Evolutionary conservation across 1,284 basidiomycete genomes (phyloP).

Genomic region (Ceratobasidium sp.): DNA sequence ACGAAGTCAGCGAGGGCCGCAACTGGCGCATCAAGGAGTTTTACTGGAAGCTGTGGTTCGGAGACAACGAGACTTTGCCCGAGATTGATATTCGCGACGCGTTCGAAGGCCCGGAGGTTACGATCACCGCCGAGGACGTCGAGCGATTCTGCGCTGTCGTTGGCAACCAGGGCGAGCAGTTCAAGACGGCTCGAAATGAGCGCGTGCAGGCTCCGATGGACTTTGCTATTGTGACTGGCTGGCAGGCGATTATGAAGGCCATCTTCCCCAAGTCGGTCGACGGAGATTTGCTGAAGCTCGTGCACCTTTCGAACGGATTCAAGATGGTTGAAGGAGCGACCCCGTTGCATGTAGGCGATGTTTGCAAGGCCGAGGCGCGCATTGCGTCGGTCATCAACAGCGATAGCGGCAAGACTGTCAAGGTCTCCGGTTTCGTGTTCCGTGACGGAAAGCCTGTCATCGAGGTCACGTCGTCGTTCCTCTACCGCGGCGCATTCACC

Average conservation of each 20-base stretch:
- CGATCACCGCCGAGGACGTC: constrained; percentile 78
- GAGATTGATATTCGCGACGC: constrained; percentile 78
- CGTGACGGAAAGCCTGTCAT: constrained; percentile 83
- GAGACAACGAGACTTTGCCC: constrained; percentile 80
- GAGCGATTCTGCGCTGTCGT: constrained; percentile 94
- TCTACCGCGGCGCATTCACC: constrained; percentile 93
- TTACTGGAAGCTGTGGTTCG: constrained; percentile 98
- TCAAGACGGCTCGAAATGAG: constrained; percentile 79
- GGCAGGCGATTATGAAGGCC: constrained; percentile 97
- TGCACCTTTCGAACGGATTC: constrained; percentile 98
- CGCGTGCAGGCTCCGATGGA: constrained; percentile 93
- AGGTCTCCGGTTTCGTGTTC: constrained; percentile 87
- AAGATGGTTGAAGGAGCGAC: constrained; percentile 81
- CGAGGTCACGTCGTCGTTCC: constrained; percentile 94
- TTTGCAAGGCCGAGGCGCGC: constrained; percentile 88
- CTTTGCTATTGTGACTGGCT: constrained; percentile 97
- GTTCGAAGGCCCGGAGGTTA: constrained; percentile 86
- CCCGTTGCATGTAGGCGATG: constrained; percentile 85
- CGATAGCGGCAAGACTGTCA: constrained; percentile 93
- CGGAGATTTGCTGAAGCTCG: constrained; percentile 93
- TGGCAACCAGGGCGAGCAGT: constrained; percentile 91
- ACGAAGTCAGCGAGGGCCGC: constrained; percentile 86
- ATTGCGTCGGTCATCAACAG: constrained; percentile 92
- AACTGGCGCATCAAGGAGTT: constrained; percentile 95
- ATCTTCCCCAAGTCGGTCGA: constrained; percentile 94